A percentile compares a stretch with the other conserved stretches of the same genome.
Conservation (phyloP, 345 rosid species). For the Populus ilicifolia region DNA sequence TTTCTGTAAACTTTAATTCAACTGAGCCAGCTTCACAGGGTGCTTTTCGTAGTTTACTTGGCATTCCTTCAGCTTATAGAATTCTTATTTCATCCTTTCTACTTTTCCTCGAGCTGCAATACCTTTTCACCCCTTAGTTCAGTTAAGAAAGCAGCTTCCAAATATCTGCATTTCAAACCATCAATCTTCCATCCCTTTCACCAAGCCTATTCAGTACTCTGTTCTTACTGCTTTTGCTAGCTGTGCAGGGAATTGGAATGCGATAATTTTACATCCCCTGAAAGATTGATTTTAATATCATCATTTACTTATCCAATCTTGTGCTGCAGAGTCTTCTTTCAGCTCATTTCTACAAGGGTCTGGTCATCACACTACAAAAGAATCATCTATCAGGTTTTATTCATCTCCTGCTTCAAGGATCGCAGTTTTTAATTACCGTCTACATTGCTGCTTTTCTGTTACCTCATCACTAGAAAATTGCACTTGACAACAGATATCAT, state of each 20-base stretch:
- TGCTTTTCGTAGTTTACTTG: background rate
- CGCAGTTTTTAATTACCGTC: background rate
- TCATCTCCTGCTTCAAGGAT: background rate
- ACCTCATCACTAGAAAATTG: background rate
- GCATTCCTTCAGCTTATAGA: background rate
- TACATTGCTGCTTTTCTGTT: background rate
- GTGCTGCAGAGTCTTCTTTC: conserved; percentile 30
- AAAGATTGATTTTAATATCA: background rate
- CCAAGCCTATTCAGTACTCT: background rate
- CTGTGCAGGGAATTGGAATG: background rate
- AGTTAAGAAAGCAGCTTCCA: background rate
- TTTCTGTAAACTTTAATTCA: too few relatives aligned
- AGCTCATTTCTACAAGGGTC: conserved; percentile 18
- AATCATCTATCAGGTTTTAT: conserved; percentile 26
- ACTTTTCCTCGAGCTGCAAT: too few relatives aligned
- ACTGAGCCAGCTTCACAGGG: too few relatives aligned
- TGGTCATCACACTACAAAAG: conserved; percentile 11
- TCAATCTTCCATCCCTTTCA: too few relatives aligned
- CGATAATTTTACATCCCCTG: background rate
- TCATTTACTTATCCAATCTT: conserved; percentile 4
- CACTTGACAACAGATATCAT: background rate
- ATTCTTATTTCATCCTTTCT: background rate
- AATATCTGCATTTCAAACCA: background rate
- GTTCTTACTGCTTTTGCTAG: background rate
- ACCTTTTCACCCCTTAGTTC: background rate